Evolutionary conservation across 352 stramenopile genomes (phyloP).

Genomic region (Thalassiosira ordinaria): DNA sequence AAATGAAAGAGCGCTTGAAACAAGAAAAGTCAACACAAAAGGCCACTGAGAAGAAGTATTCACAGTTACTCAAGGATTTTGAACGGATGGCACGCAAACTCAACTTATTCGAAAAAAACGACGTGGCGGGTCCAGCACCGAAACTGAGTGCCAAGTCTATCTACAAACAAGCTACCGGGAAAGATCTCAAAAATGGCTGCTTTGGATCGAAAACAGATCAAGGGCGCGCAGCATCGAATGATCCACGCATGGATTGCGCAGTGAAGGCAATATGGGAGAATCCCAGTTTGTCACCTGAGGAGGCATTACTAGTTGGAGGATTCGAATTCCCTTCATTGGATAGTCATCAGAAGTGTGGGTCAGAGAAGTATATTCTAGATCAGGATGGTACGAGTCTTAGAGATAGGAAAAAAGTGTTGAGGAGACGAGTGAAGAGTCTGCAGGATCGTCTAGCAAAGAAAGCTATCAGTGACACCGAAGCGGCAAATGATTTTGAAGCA

Average conservation of each 20-base stretch:
- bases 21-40: background rate
- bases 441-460: too few species aligned
- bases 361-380: slow-evolving; percentile 20
- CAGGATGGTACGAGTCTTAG: too few species aligned
- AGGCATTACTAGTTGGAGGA: slow-evolving; percentile 25
- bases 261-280: slow-evolving; percentile 22
- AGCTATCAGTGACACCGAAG: too few species aligned
- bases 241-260: slow-evolving; percentile 34
- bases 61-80: slow-evolving; percentile 4
- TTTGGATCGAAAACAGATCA: background rate
- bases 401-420: too few species aligned
- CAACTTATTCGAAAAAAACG: slow-evolving; percentile 17
- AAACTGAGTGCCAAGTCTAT: slow-evolving; percentile 7
- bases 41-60: background rate
- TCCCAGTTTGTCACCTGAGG: slow-evolving; percentile 7
- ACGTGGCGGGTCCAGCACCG: background rate
- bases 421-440: too few species aligned
- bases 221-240: slow-evolving; percentile 8
- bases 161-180: slow-evolving; percentile 14
- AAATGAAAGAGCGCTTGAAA: slow-evolving; percentile 27
- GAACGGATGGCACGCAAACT: slow-evolving; percentile 16
- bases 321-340: slow-evolving; percentile 19
- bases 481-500: too few species aligned
- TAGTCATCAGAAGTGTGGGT: background rate
- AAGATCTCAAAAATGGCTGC: slow-evolving; percentile 12